These are phyloP conservation scores for Alternaria ventricosa DNA, from an alignment of 2,329 filamentous ascomycete genomes.

Conservation along the genomic window DNA sequence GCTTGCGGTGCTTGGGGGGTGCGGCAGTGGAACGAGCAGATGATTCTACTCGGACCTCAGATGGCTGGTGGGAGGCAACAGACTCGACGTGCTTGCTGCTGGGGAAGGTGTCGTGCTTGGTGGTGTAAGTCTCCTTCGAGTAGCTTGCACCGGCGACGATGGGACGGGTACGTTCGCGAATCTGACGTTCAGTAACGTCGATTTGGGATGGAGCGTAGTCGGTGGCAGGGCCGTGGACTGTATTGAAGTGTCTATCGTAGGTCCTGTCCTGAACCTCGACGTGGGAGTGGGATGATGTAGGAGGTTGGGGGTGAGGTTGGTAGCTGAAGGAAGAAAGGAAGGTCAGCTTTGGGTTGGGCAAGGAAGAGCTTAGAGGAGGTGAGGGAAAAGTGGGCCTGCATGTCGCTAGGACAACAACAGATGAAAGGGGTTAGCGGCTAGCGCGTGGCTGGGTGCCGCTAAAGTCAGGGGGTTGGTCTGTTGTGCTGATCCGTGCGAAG, in stretches of 20 bases:
- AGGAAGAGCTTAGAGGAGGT: slow-evolving; percentile 43
- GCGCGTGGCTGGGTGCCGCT: slow-evolving; percentile 40
- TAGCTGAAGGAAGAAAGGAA: slow-evolving; percentile 57
- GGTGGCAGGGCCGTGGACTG: slow-evolving; percentile 56
- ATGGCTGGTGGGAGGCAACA: slow-evolving; percentile 49
- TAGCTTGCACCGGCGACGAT: slow-evolving; percentile 56
- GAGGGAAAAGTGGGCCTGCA: slow-evolving; percentile 46
- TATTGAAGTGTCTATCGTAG: slow-evolving; percentile 56
- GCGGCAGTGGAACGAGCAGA: slow-evolving; percentile 61
- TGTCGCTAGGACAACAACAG: slow-evolving; percentile 52
- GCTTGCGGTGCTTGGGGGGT: slow-evolving; percentile 56
- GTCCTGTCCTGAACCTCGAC: slow-evolving; percentile 67
- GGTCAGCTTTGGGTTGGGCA: slow-evolving; percentile 44
- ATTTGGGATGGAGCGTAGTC: slow-evolving; percentile 65
- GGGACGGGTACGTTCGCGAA: slow-evolving; percentile 67
- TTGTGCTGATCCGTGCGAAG: slow-evolving; percentile 38
- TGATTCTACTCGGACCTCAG: slow-evolving; percentile 58
- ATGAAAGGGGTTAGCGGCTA: slow-evolving; percentile 42
- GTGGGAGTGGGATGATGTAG: slow-evolving; percentile 66
- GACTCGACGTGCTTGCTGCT: slow-evolving; percentile 42
- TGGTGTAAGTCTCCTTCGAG: slow-evolving; percentile 49
- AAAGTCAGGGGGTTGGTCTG: slow-evolving; percentile 44
- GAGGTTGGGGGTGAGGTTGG: slow-evolving; percentile 61
- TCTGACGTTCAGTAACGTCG: slow-evolving; percentile 65
- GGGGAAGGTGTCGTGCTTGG: slow-evolving; percentile 51